Percentiles rank a stretch among this genome's conserved stretches.
Evolutionary conservation across 768 basidiomycete species (phyloP).

Genomic region (Tricholoma terreum): DNA sequence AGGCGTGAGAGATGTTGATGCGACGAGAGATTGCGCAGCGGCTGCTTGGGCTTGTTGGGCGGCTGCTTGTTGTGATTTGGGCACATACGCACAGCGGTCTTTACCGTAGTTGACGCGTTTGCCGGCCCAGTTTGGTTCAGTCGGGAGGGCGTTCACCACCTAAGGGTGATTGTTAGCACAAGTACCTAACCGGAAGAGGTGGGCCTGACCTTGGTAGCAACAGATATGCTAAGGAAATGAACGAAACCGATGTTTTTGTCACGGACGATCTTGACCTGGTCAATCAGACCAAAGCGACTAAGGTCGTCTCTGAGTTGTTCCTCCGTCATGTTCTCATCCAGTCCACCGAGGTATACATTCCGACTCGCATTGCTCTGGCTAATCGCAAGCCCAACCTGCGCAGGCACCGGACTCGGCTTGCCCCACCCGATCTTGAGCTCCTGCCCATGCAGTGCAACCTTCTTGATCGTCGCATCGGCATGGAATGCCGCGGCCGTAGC

Average conservation of each 20-base stretch:
- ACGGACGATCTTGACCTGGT: constrained; percentile 98
- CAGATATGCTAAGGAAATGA: constrained; percentile 93
- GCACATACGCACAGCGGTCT: constrained; percentile 96
- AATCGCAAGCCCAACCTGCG: constrained; percentile 83
- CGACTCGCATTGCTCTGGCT: constrained; percentile 89
- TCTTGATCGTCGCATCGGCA: constrained; percentile 94
- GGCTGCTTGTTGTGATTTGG: constrained; percentile 90
- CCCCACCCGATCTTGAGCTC: constrained; percentile 99
- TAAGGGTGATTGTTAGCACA: constrained; percentile 26
- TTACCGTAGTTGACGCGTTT: constrained; percentile 98
- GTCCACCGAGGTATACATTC: constrained; percentile 94
- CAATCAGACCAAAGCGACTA: constrained; percentile 90
- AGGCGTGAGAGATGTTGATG: constrained; percentile 45
- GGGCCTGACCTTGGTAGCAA: constrained; percentile 83
- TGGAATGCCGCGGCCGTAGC: constrained; percentile 94
- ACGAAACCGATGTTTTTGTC: constrained; percentile 99
- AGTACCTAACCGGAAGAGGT: not conserved
- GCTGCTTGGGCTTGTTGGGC: constrained; percentile 85
- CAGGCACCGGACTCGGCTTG: constrained; percentile 86
- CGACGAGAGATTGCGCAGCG: constrained; percentile 69
- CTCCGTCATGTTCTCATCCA: constrained; percentile 89
- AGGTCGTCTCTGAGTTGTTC: constrained; percentile 90
- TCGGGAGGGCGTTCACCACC: constrained; percentile 93
- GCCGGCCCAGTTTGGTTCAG: constrained; percentile 90
- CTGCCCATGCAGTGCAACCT: constrained; percentile 87